These are phyloP conservation scores for Gloeostereum incarnatum DNA, from an alignment of 768 basidiomycete species.

Conservation along the genomic window DNA sequence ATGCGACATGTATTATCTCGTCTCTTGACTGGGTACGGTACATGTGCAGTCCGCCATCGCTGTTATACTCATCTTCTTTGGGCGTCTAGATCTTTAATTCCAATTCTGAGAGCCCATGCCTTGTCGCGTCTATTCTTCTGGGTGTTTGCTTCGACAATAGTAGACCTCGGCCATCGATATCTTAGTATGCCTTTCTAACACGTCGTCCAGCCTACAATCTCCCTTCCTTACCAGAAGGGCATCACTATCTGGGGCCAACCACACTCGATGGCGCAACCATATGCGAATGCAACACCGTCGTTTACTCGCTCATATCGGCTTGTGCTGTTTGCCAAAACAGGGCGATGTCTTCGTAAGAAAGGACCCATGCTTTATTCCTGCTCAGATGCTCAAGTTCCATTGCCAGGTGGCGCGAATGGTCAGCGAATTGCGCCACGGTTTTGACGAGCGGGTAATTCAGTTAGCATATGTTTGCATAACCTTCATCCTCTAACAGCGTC, in stretches of 20 bases:
- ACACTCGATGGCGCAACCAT: slow-evolving; percentile 11
- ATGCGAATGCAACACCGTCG: slow-evolving; percentile 21
- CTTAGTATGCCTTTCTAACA: too few relatives aligned
- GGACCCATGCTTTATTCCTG: not conserved
- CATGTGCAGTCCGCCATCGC: slow-evolving; percentile 4
- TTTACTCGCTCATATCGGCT: slow-evolving; percentile 23
- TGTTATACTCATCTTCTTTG: not conserved
- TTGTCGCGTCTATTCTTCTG: slow-evolving; percentile 31
- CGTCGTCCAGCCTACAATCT: slow-evolving; percentile 24
- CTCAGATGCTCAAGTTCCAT: not conserved
- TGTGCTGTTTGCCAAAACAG: slow-evolving; percentile 20
- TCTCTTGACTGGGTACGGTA: slow-evolving; percentile 19
- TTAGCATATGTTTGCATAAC: not conserved
- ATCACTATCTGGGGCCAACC: slow-evolving; percentile 32
- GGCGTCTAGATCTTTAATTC: slow-evolving; percentile 21
- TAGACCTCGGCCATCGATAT: too few relatives aligned
- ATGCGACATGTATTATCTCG: slow-evolving; percentile 11
- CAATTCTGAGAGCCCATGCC: slow-evolving; percentile 35
- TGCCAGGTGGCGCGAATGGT: slow-evolving; percentile 14
- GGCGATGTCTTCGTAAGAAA: slow-evolving; percentile 10
- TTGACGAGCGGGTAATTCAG: too few relatives aligned
- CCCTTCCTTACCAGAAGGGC: slow-evolving; percentile 12
- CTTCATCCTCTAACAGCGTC: not conserved
- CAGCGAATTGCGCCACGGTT: slow-evolving; percentile 12
- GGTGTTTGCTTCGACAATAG: slow-evolving; percentile 21